A percentile compares a stretch with the other conserved stretches of the same genome.
phyloP scores from a whole-genome alignment of 2,329 filamentous ascomycete genomes.

The Ophiostoma quercus region DNA sequence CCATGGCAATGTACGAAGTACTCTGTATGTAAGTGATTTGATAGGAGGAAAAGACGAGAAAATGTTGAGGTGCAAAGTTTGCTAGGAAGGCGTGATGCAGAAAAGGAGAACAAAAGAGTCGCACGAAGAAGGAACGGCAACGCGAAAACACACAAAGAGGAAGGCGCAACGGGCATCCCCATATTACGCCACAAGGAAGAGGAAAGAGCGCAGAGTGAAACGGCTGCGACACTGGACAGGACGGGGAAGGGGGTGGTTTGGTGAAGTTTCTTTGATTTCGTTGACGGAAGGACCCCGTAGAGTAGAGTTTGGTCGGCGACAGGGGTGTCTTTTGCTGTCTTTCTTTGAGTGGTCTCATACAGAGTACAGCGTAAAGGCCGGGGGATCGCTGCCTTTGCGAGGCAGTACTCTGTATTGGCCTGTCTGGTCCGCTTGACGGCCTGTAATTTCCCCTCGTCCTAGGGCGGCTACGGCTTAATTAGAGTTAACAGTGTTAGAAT shows the following conservation, averaged over 20 bases:
- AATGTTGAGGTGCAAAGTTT: neutral
- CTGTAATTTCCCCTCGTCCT: neutral
- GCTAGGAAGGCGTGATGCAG: no score
- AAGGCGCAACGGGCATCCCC: slow-evolving; percentile 6
- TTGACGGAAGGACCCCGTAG: neutral
- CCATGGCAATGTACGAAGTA: neutral
- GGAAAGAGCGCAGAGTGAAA: slow-evolving; percentile 10
- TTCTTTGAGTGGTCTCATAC: neutral
- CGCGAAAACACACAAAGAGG: neutral
- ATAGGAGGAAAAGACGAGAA: neutral
- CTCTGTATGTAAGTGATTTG: neutral
- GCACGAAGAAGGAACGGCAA: neutral
- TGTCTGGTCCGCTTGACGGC: neutral
- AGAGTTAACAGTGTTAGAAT: neutral
- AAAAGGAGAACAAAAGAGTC: no score
- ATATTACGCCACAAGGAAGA: neutral
- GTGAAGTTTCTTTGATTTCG: no score
- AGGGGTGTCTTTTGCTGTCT: neutral
- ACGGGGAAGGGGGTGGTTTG: slow-evolving; percentile 9
- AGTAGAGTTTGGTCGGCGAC: neutral
- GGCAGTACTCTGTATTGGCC: no score
- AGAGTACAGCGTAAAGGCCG: neutral
- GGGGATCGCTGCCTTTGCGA: neutral
- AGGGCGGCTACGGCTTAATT: neutral
- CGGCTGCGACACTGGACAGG: slow-evolving; percentile 6